Evolutionary conservation across 352 stramenopile genomes (phyloP).

Genomic region (Phytopythium boreale): DNA sequence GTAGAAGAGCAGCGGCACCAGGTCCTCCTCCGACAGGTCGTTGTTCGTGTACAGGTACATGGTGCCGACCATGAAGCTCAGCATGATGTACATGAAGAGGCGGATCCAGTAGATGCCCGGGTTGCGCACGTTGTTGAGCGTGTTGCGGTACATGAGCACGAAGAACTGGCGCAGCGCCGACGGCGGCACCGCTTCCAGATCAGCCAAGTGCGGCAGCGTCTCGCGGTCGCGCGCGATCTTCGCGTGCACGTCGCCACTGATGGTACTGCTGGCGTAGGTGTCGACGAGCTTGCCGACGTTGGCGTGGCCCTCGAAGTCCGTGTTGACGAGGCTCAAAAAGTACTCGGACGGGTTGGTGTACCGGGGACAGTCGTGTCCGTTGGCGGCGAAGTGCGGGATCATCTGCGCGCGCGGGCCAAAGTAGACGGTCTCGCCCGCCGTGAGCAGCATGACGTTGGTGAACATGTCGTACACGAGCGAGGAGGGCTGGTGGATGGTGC

Average conservation of each 20-base stretch:
- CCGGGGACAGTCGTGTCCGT: conserved; percentile 30
- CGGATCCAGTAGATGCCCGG: conserved; percentile 73
- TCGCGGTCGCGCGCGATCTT: conserved; percentile 18
- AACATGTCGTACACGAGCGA: conserved; percentile 64
- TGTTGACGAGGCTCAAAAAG: conserved; percentile 49
- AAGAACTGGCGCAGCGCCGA: conserved; percentile 41
- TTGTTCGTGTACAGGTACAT: conserved; percentile 61
- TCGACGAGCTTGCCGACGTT: conserved; percentile 23
- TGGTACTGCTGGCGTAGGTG: conserved; percentile 16
- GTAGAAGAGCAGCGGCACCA: conserved; percentile 82
- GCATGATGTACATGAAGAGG: conserved; percentile 75
- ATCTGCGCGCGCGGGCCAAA: conserved; percentile 46
- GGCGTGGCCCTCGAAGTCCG: conserved; percentile 45
- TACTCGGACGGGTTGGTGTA: conserved; percentile 61
- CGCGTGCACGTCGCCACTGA: conserved; percentile 9
- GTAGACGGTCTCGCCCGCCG: conserved; percentile 75
- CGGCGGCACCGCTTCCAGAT: conserved; percentile 16
- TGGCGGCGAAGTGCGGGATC: conserved; percentile 33
- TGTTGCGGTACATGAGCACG: conserved; percentile 50
- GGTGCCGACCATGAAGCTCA: conserved; percentile 64
- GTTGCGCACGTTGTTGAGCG: conserved; percentile 61
- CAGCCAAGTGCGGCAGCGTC: conserved; percentile 15
- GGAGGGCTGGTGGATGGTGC: conserved; percentile 72
- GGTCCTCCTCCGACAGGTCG: conserved; percentile 34
- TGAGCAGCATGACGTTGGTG: conserved; percentile 52